phyloP scores from a whole-genome alignment of 2,329 filamentous ascomycete genomes.

The Tympanopsis confertula region DNA sequence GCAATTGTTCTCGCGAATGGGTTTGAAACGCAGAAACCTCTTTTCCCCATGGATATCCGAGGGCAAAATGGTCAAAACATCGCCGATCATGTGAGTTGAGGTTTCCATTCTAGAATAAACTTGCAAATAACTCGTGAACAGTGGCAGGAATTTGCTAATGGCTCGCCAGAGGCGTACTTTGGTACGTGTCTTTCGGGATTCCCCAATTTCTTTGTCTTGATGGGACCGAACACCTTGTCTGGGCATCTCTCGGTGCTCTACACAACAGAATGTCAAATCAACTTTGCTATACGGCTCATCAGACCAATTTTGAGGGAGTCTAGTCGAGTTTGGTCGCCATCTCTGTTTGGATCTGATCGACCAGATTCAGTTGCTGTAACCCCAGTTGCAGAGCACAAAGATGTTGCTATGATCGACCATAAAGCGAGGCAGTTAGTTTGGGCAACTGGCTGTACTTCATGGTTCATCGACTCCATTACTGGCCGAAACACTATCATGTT shows the following conservation, averaged over 20 bases:
- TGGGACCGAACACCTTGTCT: conserved; percentile 31
- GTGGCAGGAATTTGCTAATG: conserved; percentile 22
- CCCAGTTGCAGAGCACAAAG: conserved; percentile 16
- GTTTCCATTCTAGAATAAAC: conserved; percentile 4
- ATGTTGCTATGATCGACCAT: conserved; percentile 25
- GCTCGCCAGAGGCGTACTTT: conserved; percentile 29
- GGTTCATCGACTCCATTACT: conserved; percentile 33
- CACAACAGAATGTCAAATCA: conserved; percentile 37
- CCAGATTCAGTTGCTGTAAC: conserved; percentile 21
- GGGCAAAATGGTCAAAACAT: conserved; percentile 25
- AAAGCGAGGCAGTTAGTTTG: conserved; percentile 31
- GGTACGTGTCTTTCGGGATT: conserved; percentile 34
- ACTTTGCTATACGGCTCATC: conserved; percentile 28
- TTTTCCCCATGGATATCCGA: conserved; percentile 31
- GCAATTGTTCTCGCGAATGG: conserved; percentile 35
- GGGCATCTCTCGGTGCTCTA: conserved; percentile 37
- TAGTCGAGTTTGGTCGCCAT: conserved; percentile 13
- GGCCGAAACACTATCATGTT: conserved; percentile 38
- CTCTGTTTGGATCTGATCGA: conserved; percentile 4
- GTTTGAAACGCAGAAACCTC: conserved; percentile 31
- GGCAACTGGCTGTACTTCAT: conserved; percentile 35
- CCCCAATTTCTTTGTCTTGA: conserved; percentile 32
- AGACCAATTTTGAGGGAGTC: conserved; percentile 23
- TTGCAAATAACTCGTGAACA: conserved; percentile 5
- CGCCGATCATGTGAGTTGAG: conserved; percentile 17